Base-by-base conservation (phyloP, 371 early-diverging fungal species). In the Basidiobolus meristosporus region DNA sequence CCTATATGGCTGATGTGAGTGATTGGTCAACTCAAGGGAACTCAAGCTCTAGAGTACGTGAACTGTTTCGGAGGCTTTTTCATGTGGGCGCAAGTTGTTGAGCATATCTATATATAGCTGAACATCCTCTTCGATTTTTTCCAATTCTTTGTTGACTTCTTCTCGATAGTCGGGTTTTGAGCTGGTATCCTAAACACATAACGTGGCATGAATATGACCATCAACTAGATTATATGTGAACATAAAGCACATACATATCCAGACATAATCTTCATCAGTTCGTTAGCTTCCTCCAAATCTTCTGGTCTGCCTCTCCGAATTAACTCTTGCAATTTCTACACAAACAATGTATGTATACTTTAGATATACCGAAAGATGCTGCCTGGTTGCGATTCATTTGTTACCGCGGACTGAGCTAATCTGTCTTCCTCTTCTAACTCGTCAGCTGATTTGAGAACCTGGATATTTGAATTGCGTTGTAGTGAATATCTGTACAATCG, bases 341-440 rank as follows among this genome's bases (percentile, higher is more conserved):
- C 11, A 31, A 15, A 14, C 21, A 40, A 23, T 39, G 21, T 15
- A 12, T 1, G 18, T 16, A 4, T 20, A 15, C 1, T 16, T 21
- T 9, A 39, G 36, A 49, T 37, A 6, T 15, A 31, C 7, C 22
- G 1, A 18, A 9, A 20, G 9, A 26, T 4, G 15, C 23, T n/a
- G 17, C 38, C 15, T 26, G 12, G 22, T 18, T 31, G 14, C 30
- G 1, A 15, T 18, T n/a, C 6, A 37, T 17, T 6, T 50, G 63
- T 47, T 70, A 85, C 86, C 17, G 87, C 87, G 39, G 81, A 65
- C 51, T 92, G 77, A 2, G 83, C 88, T 20, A 73, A 65, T 28
- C 78, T 57, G 45, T 96, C 96, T 49, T 93, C 88, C 49, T 84
- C 79, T 48, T 95, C 95, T 31, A 93, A 57, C 56, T 98, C 96